Percentiles rank a stretch among this genome's conserved stretches.
These are phyloP conservation scores for Stachybotrys elegans DNA, from an alignment of 2,329 filamentous ascomycete species.

Conservation along the genomic window DNA sequence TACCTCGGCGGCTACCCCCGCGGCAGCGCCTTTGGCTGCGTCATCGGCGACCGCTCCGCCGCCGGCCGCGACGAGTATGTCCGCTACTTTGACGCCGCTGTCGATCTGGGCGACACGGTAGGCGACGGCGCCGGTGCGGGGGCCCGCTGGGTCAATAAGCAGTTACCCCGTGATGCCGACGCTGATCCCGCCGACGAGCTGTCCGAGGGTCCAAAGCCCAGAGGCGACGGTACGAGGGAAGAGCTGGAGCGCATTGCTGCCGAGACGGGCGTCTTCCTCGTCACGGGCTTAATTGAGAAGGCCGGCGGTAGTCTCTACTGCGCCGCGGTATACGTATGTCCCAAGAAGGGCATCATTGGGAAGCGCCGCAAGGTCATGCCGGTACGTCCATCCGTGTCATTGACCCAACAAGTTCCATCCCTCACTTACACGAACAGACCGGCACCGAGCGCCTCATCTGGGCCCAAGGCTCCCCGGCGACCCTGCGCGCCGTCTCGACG, in stretches of 20 bases:
- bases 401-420: background rate
- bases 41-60: conserved; percentile 63
- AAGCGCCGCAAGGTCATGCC: conserved; percentile 94
- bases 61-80: conserved; percentile 78
- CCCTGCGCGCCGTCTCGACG: conserved; percentile 73
- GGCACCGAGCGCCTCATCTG: conserved; percentile 79
- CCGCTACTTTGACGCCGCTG: conserved; percentile 69
- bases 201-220: conserved; percentile 29
- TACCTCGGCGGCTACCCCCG: conserved; percentile 90
- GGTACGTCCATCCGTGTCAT: conserved; percentile 34
- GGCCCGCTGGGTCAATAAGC: conserved; percentile 62
- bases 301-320: conserved; percentile 83
- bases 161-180: conserved; percentile 34
- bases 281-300: conserved; percentile 74
- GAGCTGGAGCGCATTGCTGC: conserved; percentile 69
- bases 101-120: conserved; percentile 78
- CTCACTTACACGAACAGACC: conserved; percentile 42
- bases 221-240: conserved; percentile 65
- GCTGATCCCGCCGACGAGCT: conserved; percentile 10
- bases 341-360: conserved; percentile 64
- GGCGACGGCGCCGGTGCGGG: conserved; percentile 61
- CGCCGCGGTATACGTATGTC: conserved; percentile 75
- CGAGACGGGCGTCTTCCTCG: conserved; percentile 76
- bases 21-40: conserved; percentile 70
- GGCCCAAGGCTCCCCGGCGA: conserved; percentile 78